Evolutionary conservation across 345 rosid genomes (phyloP), one percentile per base, ranked within the genome.

Genomic region (Balakata baccata): DNA sequence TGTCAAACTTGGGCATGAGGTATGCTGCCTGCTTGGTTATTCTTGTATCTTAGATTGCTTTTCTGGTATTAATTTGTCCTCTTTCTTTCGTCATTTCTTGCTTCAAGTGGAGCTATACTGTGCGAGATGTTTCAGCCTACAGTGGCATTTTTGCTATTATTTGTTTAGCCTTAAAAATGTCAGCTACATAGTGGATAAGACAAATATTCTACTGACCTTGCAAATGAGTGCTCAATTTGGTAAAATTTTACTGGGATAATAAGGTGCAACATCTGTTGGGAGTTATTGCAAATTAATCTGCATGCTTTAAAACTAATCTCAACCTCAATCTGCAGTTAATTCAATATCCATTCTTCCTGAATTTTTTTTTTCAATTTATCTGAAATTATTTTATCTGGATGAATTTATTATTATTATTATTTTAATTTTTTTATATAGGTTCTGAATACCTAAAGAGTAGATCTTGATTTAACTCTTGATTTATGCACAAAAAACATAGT

Each of bases 1-100:
- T 57, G 91, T 95, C 82, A 92, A 95, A 81, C 99, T 95, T 81
- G 98, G 99, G 57, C 98, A 95, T 16, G 99, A 95, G 89, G 98
- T 87, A 10, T 51, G 69, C 29, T 38, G 9, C 67, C n/a, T 49
- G 8, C 10, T 34, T 50, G 17, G 45, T 38, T 41, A 12, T 50
- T 18, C 47, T 20, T 38, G 18, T 63, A 51, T 45, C 61, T 47
- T 61, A 34, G 12, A 37, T 49, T 9, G n/a, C 37, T 7, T 37
- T 37, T 13, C 47, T 37, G 63, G 7, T 22, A 4, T 53, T 13
- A 63, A 22, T 10, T 43, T 43, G 47, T 43, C 7, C 47, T 43
- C 6, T 43, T 43, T 7, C 7, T 43, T 43, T 43, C 10, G 6
- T 14, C 22, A 12, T 38, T 34, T 45, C 29, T 7, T 50, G 43